Evolutionary conservation across 495 filamentous ascomycete genomes (phyloP), one percentile per base, ranked within the genome.

Genomic region (Penicillium flavigenum): DNA sequence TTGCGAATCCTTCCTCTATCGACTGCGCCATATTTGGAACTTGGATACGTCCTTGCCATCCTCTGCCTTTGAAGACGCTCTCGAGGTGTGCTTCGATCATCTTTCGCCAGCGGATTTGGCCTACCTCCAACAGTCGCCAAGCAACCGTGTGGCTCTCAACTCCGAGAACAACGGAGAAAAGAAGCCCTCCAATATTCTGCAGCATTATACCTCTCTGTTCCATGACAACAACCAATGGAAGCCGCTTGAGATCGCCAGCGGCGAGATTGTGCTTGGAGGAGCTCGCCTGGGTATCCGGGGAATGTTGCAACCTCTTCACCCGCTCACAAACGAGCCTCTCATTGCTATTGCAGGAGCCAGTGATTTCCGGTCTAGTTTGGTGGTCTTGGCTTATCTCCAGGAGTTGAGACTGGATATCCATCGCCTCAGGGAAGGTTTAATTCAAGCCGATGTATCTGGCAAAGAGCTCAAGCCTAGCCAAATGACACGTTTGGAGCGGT

Each of bases 401-500:
- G 70, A 74, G 51, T 65, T 73, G 49, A 72, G 70, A 54, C 64
- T 72, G 38, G 70, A 76, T 12, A 45, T 78, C 34, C 70, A 76
- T 54, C 66, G 57, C n/a, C 64, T 79, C 11, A 68, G 65, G 20
- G 69, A 76, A 59, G 51, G 61, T 12, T 62, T 79, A 54, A 43
- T 68, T 19, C 63, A 57, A 43, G 74, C 75, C 17, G 66, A 78
- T 41, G 67, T 71, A 32, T 70, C 74, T 31, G 71, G 64, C 17
- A 71, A 70, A 38, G 59, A 65, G 19, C 70, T 78, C 14, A 85
- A 85, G 60, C 79, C 86, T 26, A 83, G 82, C 8, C 76, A 83
- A 46, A 79, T 89, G 79, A 89, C 83, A 57, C 80, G 85, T 4
- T 71, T 92, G 17, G 86, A 92, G 69, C 74, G 88, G 48, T 91